phyloP scores from a whole-genome alignment of 129 eudicot genomes.

The Artemisia argyi region DNA sequence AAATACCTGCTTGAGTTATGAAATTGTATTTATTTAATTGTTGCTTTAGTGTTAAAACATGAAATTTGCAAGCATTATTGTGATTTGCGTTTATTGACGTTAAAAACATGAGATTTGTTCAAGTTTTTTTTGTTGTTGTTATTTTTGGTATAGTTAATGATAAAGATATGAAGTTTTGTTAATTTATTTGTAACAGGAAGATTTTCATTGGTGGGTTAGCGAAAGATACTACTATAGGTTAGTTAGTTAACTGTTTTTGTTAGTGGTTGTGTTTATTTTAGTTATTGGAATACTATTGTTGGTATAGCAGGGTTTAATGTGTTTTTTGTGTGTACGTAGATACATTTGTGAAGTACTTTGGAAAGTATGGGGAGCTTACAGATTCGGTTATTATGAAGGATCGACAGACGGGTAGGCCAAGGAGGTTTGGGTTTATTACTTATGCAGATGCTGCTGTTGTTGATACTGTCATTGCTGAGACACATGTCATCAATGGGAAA shows the following conservation, averaged over 20 bases:
- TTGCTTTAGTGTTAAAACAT: no score
- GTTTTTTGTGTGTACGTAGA: conserved; percentile 28
- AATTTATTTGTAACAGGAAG: conserved; percentile 49
- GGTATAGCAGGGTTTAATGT: conserved; percentile 12
- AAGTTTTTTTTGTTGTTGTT: neutral
- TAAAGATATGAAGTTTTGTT: conserved; percentile 17
- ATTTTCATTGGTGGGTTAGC: conserved; percentile 91
- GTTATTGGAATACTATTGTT: neutral
- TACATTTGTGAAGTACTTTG: conserved; percentile 80
- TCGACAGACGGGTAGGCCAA: conserved; percentile 75
- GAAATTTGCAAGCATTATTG: no score
- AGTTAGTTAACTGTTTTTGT: conserved; percentile 6
- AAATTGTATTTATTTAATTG: no score
- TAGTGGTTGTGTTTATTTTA: neutral
- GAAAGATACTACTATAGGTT: conserved; percentile 78
- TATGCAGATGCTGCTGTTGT: conserved; percentile 89
- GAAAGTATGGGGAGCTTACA: conserved; percentile 89
- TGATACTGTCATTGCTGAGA: conserved; percentile 81
- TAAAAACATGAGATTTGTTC: no score
- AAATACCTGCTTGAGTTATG: no score
- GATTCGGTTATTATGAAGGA: conserved; percentile 95
- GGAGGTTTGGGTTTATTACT: conserved; percentile 91
- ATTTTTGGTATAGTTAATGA: neutral
- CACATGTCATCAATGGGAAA: conserved; percentile 80
- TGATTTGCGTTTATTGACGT: no score